Percentiles rank a stretch among this genome's conserved stretches.
Conservation (phyloP, 768 basidiomycete genomes). For the Xerocomus potaroensis region DNA sequence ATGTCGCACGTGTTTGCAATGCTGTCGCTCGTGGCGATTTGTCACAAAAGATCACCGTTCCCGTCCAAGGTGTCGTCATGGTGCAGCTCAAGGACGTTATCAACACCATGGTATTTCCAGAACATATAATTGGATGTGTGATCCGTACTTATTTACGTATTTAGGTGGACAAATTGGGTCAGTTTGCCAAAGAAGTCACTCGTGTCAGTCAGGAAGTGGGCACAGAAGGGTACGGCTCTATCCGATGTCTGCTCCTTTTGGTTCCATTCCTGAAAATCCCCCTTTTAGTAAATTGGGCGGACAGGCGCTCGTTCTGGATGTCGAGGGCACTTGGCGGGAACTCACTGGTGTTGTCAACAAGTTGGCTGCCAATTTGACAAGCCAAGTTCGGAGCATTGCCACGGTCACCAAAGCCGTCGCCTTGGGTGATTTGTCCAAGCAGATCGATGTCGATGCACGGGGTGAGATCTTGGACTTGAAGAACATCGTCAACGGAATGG, state of each 20-base stretch:
- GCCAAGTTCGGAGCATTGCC: conserved; percentile 53
- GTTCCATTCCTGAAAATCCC: conserved; percentile 14
- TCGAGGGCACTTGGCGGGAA: conserved; percentile 89
- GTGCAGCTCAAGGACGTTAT: conserved; percentile 77
- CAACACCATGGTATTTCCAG: conserved; percentile 52
- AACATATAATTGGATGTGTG: conserved; percentile 1
- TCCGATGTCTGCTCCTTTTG: background rate
- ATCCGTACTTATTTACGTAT: conserved; percentile 11
- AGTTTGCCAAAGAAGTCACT: conserved; percentile 90
- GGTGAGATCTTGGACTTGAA: conserved; percentile 89
- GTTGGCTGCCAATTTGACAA: conserved; percentile 71
- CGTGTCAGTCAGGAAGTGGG: conserved; percentile 83
- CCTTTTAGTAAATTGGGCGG: conserved; percentile 67
- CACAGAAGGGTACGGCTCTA: conserved; percentile 56
- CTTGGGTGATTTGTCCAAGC: conserved; percentile 81
- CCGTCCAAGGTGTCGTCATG: conserved; percentile 76
- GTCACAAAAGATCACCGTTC: conserved; percentile 75
- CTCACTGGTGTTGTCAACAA: conserved; percentile 81
- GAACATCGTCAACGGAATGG: conserved; percentile 54
- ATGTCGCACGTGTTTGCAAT: conserved; percentile 77
- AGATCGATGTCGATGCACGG: conserved; percentile 86
- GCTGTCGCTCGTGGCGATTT: conserved; percentile 74
- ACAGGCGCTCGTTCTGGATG: conserved; percentile 80
- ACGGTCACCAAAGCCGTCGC: conserved; percentile 75
- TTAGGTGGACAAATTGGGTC: conserved; percentile 67